A percentile compares a stretch with the other conserved stretches of the same genome.
Evolutionary conservation across 2,329 filamentous ascomycete genomes (phyloP).

Genomic region (Rhynchosporium secalis): DNA sequence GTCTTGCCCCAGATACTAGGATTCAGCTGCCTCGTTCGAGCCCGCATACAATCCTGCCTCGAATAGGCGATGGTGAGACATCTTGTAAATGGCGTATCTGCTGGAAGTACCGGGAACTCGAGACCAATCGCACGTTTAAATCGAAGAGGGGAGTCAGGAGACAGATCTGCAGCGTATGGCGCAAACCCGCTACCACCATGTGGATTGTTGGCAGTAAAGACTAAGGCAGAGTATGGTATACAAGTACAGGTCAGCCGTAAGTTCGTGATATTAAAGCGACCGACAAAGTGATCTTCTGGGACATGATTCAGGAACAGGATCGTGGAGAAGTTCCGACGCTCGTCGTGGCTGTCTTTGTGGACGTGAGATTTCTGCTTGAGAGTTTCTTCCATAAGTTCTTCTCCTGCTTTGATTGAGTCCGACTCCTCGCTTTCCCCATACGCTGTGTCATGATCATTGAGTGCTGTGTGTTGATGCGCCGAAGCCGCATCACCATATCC

Average conservation of each 20-base stretch:
- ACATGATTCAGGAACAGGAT: slow-evolving; percentile 10
- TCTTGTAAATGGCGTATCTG: neutral
- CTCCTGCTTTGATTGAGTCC: neutral
- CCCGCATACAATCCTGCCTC: slow-evolving; percentile 11
- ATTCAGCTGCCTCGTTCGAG: neutral
- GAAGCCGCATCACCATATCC: neutral
- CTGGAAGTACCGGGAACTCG: neutral
- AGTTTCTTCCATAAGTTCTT: neutral
- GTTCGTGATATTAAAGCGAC: slow-evolving; percentile 15
- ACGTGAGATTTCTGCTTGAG: slow-evolving; percentile 3
- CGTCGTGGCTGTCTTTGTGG: slow-evolving; percentile 2
- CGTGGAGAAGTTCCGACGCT: slow-evolving; percentile 1
- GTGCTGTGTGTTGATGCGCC: neutral
- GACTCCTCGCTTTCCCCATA: neutral
- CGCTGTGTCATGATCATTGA: neutral
- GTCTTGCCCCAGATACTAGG: neutral
- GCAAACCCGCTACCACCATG: slow-evolving; percentile 2
- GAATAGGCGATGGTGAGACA: slow-evolving; percentile 2
- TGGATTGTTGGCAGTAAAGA: slow-evolving; percentile 7
- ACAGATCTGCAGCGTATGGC: neutral
- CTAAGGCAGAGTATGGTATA: neutral
- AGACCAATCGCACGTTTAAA: neutral
- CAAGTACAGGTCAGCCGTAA: slow-evolving; percentile 12
- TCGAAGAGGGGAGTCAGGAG: slow-evolving; percentile 2
- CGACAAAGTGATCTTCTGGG: slow-evolving; percentile 6